Base-by-base conservation (phyloP, 140 eudicot genomes). In the Flaveria floridana region DNA sequence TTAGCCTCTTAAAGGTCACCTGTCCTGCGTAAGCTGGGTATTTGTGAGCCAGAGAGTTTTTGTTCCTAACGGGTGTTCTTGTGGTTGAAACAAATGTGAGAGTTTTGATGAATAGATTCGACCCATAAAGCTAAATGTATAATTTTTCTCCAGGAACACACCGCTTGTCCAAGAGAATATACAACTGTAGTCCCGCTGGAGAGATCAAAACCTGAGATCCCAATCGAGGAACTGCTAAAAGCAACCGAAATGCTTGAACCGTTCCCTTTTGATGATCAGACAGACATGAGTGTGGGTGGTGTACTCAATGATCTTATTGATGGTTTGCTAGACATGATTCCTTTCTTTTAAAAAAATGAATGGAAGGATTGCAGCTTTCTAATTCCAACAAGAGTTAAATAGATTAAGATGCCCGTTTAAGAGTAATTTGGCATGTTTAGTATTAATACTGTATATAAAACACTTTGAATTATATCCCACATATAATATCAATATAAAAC, bases 211-310 rank as follows among this genome's bases (percentile, higher is more conserved):
- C 86, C 92, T 19, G 80, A 82, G 81, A 80, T 92, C 57, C 82
- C 89, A 30, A 84, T 85, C 5, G 91, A 92, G 9, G 87, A 81
- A 52, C 83, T 89, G 63, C 75, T 86, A 66, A 82, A 86, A 76
- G 95, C 96, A 78, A 73, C 91, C 12, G 80, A 87, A 70, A 84
- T 88, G 62, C 82, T 80, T 48, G 69, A 80, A 73, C 89, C 93
- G 14, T 81, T 89, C 51, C 84, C 87, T 16, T 92, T 89, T 82
- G 89, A 89, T 73, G 69, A 79, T 56, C 79, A 86, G 82, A 89
- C 98, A 44, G 96, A 92, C 82, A 87, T 88, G 95, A 85, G 89
- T 14, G 87, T 92, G 48, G 92, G 86, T 5, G 89, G 83, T 46
- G 53, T 73, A 39, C 71, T 87, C 12, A 71, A 62, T 61, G 84